phyloP scores from a whole-genome alignment of 352 stramenopile genomes.

The Globisporangium sylvaticum region DNA sequence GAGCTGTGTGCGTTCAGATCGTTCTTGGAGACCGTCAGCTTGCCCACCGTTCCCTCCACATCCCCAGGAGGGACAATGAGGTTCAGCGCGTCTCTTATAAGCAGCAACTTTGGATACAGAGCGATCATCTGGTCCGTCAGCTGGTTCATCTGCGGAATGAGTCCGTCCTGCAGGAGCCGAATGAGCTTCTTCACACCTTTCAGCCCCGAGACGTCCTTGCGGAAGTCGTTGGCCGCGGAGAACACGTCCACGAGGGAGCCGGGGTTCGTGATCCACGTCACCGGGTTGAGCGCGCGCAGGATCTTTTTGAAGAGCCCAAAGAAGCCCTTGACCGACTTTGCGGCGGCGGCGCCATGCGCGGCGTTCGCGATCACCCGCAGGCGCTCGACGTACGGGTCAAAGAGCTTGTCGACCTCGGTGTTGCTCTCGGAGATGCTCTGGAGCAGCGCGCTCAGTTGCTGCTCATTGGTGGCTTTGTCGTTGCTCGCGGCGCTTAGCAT shows the following conservation, averaged over 20 bases:
- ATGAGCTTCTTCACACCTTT: constrained; percentile 1
- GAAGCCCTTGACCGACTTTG: background rate
- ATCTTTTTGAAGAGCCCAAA: constrained; percentile 5
- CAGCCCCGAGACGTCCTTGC: background rate
- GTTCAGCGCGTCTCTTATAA: background rate
- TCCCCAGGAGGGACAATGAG: background rate
- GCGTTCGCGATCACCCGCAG: background rate
- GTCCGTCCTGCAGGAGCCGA: background rate
- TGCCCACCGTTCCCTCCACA: background rate
- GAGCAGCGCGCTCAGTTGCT: background rate
- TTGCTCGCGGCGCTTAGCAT: background rate
- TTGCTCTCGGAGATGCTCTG: background rate
- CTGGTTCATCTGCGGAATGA: constrained; percentile 6
- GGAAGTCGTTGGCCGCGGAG: background rate
- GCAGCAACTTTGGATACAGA: background rate
- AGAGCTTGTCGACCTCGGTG: background rate
- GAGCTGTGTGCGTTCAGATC: background rate
- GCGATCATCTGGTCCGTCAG: background rate
- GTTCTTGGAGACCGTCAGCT: background rate
- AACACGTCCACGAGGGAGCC: background rate
- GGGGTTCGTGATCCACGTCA: constrained; percentile 1
- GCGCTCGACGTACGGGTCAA: background rate
- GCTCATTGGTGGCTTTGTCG: background rate
- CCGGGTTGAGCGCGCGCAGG: background rate
- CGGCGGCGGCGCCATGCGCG: background rate